Evolutionary conservation across 2,329 filamentous ascomycete species (phyloP).

Genomic region (Mycocentrospora acerina): DNA sequence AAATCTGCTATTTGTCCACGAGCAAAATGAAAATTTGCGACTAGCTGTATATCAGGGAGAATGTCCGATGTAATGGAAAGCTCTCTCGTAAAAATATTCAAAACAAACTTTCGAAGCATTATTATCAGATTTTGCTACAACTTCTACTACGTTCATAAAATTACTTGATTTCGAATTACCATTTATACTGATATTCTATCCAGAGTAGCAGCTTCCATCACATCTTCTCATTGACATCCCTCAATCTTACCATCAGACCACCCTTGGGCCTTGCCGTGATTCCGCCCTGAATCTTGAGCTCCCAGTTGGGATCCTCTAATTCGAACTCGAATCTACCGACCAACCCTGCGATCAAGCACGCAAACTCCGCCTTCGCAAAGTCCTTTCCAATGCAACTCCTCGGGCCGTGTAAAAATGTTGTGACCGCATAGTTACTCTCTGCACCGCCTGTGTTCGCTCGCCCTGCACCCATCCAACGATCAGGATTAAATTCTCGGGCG

Average conservation of each 20-base stretch:
- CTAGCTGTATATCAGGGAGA: too few species aligned
- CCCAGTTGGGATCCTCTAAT: slow-evolving; percentile 59
- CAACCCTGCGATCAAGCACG: slow-evolving; percentile 75
- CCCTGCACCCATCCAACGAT: slow-evolving; percentile 52
- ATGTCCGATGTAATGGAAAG: too few species aligned
- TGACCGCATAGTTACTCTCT: slow-evolving; percentile 71
- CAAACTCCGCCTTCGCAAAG: slow-evolving; percentile 84
- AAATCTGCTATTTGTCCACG: too few species aligned
- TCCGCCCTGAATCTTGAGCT: slow-evolving; percentile 66
- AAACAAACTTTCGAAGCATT: too few species aligned
- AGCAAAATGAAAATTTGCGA: too few species aligned
- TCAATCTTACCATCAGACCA: slow-evolving; percentile 70
- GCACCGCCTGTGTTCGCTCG: slow-evolving; percentile 67
- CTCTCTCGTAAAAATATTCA: too few species aligned
- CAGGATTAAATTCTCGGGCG: slow-evolving; percentile 74
- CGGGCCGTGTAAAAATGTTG: slow-evolving; percentile 86
- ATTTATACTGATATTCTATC: too few species aligned
- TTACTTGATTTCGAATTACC: too few species aligned
- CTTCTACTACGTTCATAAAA: too few species aligned
- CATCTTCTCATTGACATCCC: too few species aligned
- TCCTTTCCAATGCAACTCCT: slow-evolving; percentile 79
- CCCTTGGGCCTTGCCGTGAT: slow-evolving; percentile 73
- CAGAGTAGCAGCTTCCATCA: too few species aligned
- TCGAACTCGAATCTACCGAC: slow-evolving; percentile 73
- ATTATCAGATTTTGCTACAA: too few species aligned